A percentile compares a stretch with the other conserved stretches of the same genome.
Conservation (phyloP, 805 yeast species). For the Candida loeiensis region DNA sequence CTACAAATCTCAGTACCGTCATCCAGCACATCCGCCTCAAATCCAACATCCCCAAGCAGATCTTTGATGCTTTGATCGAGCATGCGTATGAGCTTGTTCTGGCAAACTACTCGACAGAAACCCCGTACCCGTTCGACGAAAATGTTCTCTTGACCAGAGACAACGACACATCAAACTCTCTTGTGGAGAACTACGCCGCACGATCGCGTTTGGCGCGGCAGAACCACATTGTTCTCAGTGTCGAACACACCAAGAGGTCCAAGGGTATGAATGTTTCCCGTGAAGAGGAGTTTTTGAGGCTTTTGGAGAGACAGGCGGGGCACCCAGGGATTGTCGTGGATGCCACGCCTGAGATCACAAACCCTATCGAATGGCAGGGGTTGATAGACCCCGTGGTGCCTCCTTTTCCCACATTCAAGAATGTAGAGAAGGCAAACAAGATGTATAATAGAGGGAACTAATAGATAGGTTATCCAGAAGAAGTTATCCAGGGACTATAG, state of each 20-base stretch:
- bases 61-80: constrained; percentile 43
- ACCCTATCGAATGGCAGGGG: constrained; percentile 17
- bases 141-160: constrained; percentile 12
- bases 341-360: constrained; percentile 33
- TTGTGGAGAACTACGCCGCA: constrained; percentile 24
- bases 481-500: not conserved
- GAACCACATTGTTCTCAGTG: constrained; percentile 17
- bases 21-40: constrained; percentile 42
- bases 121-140: constrained; percentile 9
- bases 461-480: not conserved
- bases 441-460: not conserved
- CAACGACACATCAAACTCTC: constrained; percentile 24
- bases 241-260: constrained; percentile 12
- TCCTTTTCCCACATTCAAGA: constrained; percentile 54
- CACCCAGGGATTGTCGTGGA: constrained; percentile 16
- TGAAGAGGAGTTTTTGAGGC: constrained; percentile 21
- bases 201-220: constrained; percentile 19
- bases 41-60: constrained; percentile 46
- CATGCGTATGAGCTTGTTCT: constrained; percentile 20
- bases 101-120: constrained; percentile 21
- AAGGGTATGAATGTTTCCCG: constrained; percentile 5
- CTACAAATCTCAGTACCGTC: constrained; percentile 42
- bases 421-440: constrained; percentile 53
- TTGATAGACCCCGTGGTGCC: constrained; percentile 20
- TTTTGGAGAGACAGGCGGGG: constrained; percentile 8